These are phyloP conservation scores for Termitomyces sp. DNA, from an alignment of 768 basidiomycete genomes.

Conservation along the genomic window DNA sequence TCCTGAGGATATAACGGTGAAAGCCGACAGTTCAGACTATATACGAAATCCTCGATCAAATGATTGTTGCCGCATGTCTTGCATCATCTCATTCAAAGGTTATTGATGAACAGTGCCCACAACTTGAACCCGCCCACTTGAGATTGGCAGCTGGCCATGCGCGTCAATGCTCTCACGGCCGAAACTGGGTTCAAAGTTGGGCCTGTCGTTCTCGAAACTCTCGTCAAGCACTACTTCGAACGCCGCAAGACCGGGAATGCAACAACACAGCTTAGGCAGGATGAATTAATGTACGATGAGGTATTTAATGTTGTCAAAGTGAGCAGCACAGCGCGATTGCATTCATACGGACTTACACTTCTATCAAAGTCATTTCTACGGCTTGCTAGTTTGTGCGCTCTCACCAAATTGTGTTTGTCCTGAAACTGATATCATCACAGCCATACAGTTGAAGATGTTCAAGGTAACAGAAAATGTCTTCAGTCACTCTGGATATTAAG, in stretches of 20 bases:
- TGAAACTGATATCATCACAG: slow-evolving; percentile 31
- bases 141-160: slow-evolving; percentile 20
- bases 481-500: background rate
- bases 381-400: slow-evolving; percentile 55
- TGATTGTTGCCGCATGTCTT: background rate
- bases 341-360: background rate
- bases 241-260: slow-evolving; percentile 46
- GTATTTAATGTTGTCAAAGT: slow-evolving; percentile 77
- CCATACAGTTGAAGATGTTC: slow-evolving; percentile 83
- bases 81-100: background rate
- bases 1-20: background rate
- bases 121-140: background rate
- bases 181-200: slow-evolving; percentile 65
- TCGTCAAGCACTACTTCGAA: slow-evolving; percentile 86
- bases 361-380: slow-evolving; percentile 67
- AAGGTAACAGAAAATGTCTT: slow-evolving; percentile 32
- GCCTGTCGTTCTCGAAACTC: slow-evolving; percentile 68
- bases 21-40: too few species aligned
- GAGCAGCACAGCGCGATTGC: slow-evolving; percentile 14
- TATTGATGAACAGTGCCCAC: background rate
- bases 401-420: background rate
- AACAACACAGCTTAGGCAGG: slow-evolving; percentile 52
- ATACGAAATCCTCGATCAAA: background rate
- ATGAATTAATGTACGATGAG: slow-evolving; percentile 81
- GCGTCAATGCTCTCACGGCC: slow-evolving; percentile 55